These are phyloP conservation scores for Diplodia scrobiculata DNA, from an alignment of 2,329 filamentous ascomycete genomes.

Conservation along the genomic window DNA sequence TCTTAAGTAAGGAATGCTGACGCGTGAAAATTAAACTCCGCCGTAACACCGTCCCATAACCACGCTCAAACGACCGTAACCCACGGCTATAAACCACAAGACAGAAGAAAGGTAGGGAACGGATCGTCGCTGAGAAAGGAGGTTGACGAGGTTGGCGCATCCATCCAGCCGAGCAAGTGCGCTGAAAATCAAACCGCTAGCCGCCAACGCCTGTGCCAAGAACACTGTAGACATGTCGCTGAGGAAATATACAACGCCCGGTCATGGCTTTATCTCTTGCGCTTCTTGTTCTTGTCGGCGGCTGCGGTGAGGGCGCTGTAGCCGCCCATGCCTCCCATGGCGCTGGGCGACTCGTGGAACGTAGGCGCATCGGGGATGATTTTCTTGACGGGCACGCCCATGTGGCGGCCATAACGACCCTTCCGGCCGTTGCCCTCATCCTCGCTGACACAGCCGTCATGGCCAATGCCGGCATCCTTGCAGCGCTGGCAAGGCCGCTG, in stretches of 20 bases:
- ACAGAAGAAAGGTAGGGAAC: constrained; percentile 27
- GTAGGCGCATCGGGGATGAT: constrained; percentile 45
- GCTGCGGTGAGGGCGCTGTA: constrained; percentile 36
- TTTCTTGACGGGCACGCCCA: constrained; percentile 69
- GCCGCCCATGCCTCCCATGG: constrained; percentile 31
- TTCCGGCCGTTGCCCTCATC: constrained; percentile 97
- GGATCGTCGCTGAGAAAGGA: constrained; percentile 24
- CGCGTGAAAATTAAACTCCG: constrained; percentile 10
- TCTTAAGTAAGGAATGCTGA: constrained; percentile 7
- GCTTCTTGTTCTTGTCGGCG: constrained; percentile 67
- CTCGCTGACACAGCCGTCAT: constrained; percentile 94
- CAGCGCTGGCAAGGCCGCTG: constrained; percentile 93
- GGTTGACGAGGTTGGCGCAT: background rate
- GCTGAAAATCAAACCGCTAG: constrained; percentile 26
- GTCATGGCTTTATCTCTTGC: constrained; percentile 59
- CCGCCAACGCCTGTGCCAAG: constrained; percentile 28
- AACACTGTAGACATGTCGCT: constrained; percentile 14
- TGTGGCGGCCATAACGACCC: constrained; percentile 77
- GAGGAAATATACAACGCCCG: background rate
- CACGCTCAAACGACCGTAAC: constrained; percentile 15
- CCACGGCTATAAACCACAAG: constrained; percentile 26
- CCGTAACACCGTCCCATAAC: constrained; percentile 14
- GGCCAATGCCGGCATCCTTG: constrained; percentile 90
- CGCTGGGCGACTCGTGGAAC: constrained; percentile 38
- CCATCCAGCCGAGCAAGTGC: background rate